phyloP scores from a whole-genome alignment of 192 early-diverging fungal genomes.

The Linnemannia schmuckeri region DNA sequence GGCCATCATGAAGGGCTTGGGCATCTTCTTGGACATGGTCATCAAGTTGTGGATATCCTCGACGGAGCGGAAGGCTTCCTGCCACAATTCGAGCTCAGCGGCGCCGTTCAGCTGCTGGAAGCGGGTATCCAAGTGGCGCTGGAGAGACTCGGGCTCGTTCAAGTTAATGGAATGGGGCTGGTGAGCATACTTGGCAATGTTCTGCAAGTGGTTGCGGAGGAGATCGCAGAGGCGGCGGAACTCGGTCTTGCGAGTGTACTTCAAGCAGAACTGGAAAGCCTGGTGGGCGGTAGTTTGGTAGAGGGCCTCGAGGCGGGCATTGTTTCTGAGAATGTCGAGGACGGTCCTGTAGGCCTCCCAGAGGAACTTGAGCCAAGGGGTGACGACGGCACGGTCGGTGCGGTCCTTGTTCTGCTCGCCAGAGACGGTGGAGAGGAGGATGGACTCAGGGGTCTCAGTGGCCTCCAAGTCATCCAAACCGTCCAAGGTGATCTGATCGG shows the following conservation, averaged over 20 bases:
- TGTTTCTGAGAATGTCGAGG: constrained; percentile 97
- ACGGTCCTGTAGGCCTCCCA: constrained; percentile 99
- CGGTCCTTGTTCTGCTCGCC: constrained; percentile 96
- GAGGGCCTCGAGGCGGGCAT: constrained; percentile 91
- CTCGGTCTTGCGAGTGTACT: constrained; percentile 96
- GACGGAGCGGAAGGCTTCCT: constrained; percentile 96
- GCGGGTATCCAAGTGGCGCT: constrained; percentile 95
- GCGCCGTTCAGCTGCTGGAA: constrained; percentile 97
- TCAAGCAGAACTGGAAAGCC: constrained; percentile 97
- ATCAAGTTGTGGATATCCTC: constrained; percentile 98
- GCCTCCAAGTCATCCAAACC: constrained; percentile 96
- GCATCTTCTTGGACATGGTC: constrained; percentile 89
- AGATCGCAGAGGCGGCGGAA: constrained; percentile 98
- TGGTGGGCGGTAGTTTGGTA: constrained; percentile 93
- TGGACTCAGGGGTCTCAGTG: constrained; percentile 95
- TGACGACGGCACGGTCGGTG: constrained; percentile 97
- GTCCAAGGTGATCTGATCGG: constrained; percentile 89
- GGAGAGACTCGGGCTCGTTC: constrained; percentile 95
- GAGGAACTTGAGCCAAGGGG: constrained; percentile 98
- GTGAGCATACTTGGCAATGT: constrained; percentile 92
- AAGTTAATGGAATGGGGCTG: constrained; percentile 95
- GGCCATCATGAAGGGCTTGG: constrained; percentile 95
- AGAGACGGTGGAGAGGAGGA: constrained; percentile 95
- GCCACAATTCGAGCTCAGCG: constrained; percentile 98
- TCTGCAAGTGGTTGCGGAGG: constrained; percentile 92